Conservation (phyloP, 1,284 basidiomycete genomes). For the Ganoderma boninense region DNA sequence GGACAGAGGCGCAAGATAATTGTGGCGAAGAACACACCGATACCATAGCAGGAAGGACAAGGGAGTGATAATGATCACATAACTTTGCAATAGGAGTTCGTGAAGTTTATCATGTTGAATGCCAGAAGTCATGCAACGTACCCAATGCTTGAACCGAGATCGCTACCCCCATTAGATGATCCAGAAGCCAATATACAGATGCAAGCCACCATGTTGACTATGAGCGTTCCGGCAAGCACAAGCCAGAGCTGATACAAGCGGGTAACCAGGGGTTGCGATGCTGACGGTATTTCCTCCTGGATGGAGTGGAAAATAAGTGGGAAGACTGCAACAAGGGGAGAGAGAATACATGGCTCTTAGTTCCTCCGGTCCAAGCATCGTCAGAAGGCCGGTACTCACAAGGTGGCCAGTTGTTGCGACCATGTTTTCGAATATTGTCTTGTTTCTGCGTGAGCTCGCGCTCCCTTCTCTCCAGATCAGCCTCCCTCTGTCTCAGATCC, state of each 20-base stretch:
- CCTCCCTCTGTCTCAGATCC: conserved; percentile 77
- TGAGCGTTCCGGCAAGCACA: conserved; percentile 78
- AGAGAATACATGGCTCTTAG: not conserved
- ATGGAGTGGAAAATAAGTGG: conserved; percentile 96
- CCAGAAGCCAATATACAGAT: conserved; percentile 87
- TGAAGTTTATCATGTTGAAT: not conserved
- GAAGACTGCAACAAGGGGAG: conserved; percentile 66
- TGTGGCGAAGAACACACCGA: conserved; percentile 55
- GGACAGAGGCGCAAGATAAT: conserved; percentile 17
- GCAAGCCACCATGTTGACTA: conserved; percentile 92
- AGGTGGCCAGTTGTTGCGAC: conserved; percentile 90
- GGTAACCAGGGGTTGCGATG: conserved; percentile 81
- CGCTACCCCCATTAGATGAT: conserved; percentile 79
- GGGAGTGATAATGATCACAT: conserved; percentile 83
- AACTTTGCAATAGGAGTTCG: conserved; percentile 55
- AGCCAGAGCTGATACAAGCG: conserved; percentile 92
- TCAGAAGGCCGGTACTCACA: conserved; percentile 56
- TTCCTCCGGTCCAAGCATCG: not conserved
- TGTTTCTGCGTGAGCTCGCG: conserved; percentile 70
- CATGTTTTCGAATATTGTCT: conserved; percentile 81
- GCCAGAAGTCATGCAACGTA: conserved; percentile 47
- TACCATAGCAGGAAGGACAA: conserved; percentile 94
- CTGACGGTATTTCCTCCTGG: conserved; percentile 86
- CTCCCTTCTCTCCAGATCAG: conserved; percentile 83
- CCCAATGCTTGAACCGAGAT: conserved; percentile 84